Percentiles rank a stretch among this genome's conserved stretches.
Evolutionary conservation across 139 green algal species (phyloP).

Genomic region (Penium margaritaceum): DNA sequence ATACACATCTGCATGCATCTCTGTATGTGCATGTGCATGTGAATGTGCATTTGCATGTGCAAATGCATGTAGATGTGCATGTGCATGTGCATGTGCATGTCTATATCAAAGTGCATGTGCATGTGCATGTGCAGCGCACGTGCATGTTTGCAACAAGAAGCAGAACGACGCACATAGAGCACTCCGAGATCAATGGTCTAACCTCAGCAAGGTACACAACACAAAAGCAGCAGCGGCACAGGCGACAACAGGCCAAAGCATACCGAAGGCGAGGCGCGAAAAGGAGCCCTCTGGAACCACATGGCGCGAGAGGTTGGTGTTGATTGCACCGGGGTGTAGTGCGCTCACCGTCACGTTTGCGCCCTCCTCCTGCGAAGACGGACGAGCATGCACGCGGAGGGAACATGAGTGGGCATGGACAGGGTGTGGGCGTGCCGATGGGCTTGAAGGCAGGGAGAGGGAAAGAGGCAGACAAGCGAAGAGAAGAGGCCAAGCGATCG

Average conservation of each 20-base stretch:
- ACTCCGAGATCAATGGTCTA: background rate
- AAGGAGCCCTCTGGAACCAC: background rate
- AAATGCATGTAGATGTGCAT: too few relatives aligned
- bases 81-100: too few relatives aligned
- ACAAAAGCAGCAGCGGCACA: too few relatives aligned
- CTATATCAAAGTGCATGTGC: too few relatives aligned
- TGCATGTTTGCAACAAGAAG: background rate
- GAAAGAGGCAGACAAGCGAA: too few relatives aligned
- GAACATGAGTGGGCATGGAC: background rate
- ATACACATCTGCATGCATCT: too few relatives aligned
- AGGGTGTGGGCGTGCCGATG: too few relatives aligned
- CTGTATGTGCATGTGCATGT: too few relatives aligned
- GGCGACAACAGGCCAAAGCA: background rate
- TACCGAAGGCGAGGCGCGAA: background rate
- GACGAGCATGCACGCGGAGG: background rate
- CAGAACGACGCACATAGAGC: background rate
- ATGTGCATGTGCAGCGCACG: background rate
- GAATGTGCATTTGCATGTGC: too few relatives aligned
- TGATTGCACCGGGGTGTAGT: conserved; percentile 74
- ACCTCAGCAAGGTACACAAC: too few relatives aligned
- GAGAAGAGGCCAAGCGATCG: too few relatives aligned
- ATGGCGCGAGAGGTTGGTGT: conserved; percentile 68
- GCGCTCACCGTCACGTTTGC: conserved; percentile 57
- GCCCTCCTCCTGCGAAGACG: background rate
- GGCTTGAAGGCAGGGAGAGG: too few relatives aligned